Base-by-base conservation (phyloP, 306 rosid species). In the Cotoneaster glaucophyllus region DNA sequence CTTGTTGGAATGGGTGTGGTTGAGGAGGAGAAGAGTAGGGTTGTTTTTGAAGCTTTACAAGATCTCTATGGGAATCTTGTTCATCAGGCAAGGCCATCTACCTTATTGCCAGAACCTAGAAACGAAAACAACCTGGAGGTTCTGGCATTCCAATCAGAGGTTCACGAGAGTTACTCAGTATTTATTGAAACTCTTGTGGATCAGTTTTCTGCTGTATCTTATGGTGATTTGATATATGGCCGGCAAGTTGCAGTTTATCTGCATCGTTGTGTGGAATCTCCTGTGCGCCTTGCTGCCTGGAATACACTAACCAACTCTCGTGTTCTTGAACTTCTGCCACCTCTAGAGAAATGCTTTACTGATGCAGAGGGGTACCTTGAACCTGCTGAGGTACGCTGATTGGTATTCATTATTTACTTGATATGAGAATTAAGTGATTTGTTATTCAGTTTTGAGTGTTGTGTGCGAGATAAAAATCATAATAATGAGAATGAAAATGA, bases 271-370 rank as follows among this genome's bases (percentile, higher is more conserved):
- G 96, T 90, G 79, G 97, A 95, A 85, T 78, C 89, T 73, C 87
- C 92, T 13, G 67, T 84, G 74, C 87, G 98, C 53, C 92, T 95
- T 82, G 83, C 91, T 69, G 85, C 97, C 37, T 92, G 98, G 98
- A 95, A 87, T 82, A 64, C 89, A 62, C 81, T 92, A 74, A 86
- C 89, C 62, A 89, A 81, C 85, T 89, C 89, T 78, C 88, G 78
- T 64, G 98, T 88, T 79, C 95, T 95, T 83, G 97, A 95, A 79
- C 93, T 95, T 82, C 89, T 95, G 66, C 97, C 98, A 63, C 90
- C 90, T 69, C 56, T 95, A 67, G 90, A 80, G 65, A 89, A 90
- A 75, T 95, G 98, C 77, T 64, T 87, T 77, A 85, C 91, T 59
- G 81, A 85, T 22, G 81, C 92, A 0, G 84, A 89, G 85, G 98